Percentiles rank a stretch among this genome's conserved stretches.
Evolutionary conservation across 2,329 filamentous ascomycete species (phyloP).

Genomic region (Sclerotinia trifoliorum): DNA sequence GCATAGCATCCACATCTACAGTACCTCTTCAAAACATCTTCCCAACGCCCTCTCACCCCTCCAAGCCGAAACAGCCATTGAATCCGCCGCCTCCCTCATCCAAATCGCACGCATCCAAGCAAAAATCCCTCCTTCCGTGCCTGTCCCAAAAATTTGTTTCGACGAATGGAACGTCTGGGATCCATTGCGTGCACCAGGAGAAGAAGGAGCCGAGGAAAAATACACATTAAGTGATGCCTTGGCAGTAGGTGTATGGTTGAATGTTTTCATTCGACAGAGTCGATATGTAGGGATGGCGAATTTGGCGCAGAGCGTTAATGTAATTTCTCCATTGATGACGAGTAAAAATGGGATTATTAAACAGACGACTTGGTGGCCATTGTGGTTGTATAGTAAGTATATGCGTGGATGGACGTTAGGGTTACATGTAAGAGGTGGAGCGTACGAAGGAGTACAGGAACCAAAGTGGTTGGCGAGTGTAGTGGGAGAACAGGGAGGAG

Average conservation of each 20-base stretch:
- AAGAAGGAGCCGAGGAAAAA: conserved; percentile 60
- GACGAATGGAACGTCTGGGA: conserved; percentile 73
- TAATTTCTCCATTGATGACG: conserved; percentile 67
- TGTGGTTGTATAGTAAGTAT: conserved; percentile 60
- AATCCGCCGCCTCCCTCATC: conserved; percentile 59
- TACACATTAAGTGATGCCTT: conserved; percentile 65
- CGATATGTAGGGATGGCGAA: conserved; percentile 64
- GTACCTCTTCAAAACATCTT: conserved; percentile 46
- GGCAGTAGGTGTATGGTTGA: conserved; percentile 61
- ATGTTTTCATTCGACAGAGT: conserved; percentile 63
- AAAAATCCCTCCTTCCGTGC: conserved; percentile 35
- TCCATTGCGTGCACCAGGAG: conserved; percentile 59
- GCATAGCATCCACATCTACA: conserved; percentile 68
- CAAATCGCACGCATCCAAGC: conserved; percentile 64
- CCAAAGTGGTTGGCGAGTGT: conserved; percentile 64
- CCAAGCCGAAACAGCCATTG: conserved; percentile 63
- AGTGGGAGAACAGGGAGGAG: conserved; percentile 53
- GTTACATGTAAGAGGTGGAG: conserved; percentile 60
- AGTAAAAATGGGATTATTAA: conserved; percentile 55
- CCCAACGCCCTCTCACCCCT: conserved; percentile 56
- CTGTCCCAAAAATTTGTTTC: conserved; percentile 61
- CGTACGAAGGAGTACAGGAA: conserved; percentile 65
- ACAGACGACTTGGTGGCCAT: conserved; percentile 65
- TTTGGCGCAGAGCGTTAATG: conserved; percentile 65
- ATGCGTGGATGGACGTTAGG: conserved; percentile 73